Base-by-base conservation (phyloP, 495 filamentous ascomycete genomes). In the Astrocystis sublimbata region DNA sequence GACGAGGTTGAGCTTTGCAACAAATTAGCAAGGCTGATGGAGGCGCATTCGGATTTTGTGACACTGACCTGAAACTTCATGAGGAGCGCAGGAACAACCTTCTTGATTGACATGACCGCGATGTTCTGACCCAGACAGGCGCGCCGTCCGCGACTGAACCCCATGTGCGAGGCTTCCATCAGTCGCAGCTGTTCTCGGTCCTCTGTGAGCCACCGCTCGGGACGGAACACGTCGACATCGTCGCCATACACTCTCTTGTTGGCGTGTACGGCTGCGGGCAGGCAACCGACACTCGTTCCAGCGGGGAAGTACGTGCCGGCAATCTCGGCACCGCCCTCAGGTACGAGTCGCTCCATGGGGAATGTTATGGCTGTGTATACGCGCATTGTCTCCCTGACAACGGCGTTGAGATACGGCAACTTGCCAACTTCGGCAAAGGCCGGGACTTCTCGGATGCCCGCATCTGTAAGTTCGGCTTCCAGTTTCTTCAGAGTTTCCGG, bases 61-160 rank as follows among this genome's bases (percentile, higher is more conserved):
- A 57, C 4, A 63, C 71, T 62, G 19, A 71, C 68, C 36, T 68
- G 63, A 35, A 66, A 68, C 36, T 63, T 65, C 64, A 66, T 65
- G 8, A 88, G 72, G 46, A 89, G 74, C 35, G 80, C 83, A 40
- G 87, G 85, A 35, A 89, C 77, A 12, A 89, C 64, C 70, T 89
- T 88, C 62, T 86, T 85, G 47, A 89, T 82, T 70, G 89, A 86
- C 65, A 89, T 54, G 61, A 83, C 71, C 38, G 80, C 80, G 52
- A 89, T 81, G 64, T 89, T 85, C 67, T 82, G 84, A 13, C 87
- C 87, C 65, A 89, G 82, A 68, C 87, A 89, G 28, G 77, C 80
- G 43, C 87, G 72, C 13, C 77, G 75, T 17, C 87, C 87, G 4
- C 81, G 81, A 35, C 87, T 86, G 68, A 89, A 90, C 43, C 73